These are phyloP conservation scores for Centrapalus pauciflorus DNA, from an alignment of 129 eudicot species.

Conservation along the genomic window DNA sequence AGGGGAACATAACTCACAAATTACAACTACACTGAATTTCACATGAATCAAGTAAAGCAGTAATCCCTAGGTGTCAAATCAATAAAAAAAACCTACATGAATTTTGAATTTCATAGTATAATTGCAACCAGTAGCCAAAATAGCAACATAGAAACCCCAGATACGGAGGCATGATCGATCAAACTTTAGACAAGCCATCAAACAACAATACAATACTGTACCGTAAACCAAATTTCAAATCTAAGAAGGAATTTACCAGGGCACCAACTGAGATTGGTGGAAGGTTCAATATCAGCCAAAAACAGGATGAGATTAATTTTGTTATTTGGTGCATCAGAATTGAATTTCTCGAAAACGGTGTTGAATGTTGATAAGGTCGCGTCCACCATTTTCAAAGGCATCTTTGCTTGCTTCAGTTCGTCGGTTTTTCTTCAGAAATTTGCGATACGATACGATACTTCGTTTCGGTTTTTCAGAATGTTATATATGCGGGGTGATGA, in stretches of 20 bases:
- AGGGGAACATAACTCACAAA: background rate
- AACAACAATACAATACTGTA: background rate
- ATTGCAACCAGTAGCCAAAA: background rate
- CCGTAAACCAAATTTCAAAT: background rate
- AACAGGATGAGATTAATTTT: slow-evolving; percentile 74
- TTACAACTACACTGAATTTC: background rate
- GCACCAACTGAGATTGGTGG: slow-evolving; percentile 88
- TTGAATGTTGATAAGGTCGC: slow-evolving; percentile 67
- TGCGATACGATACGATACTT: background rate
- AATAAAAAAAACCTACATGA: background rate
- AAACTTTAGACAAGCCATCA: too few species aligned
- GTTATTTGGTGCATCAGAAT: slow-evolving; percentile 59
- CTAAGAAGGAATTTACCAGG: slow-evolving; percentile 43
- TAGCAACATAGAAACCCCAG: background rate
- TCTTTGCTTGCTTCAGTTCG: slow-evolving; percentile 16
- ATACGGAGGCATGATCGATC: too few species aligned
- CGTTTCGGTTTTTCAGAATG: background rate
- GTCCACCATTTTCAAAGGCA: slow-evolving; percentile 79
- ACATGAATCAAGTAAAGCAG: slow-evolving; percentile 1
- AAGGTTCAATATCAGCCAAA: slow-evolving; percentile 87
- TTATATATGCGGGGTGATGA: background rate
- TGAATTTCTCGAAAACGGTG: slow-evolving; percentile 51
- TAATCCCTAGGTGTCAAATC: slow-evolving; percentile 6
- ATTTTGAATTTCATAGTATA: background rate
- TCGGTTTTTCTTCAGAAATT: background rate